Conservation (phyloP, 1,284 basidiomycete species). For the Ceratobasidium sp. region DNA sequence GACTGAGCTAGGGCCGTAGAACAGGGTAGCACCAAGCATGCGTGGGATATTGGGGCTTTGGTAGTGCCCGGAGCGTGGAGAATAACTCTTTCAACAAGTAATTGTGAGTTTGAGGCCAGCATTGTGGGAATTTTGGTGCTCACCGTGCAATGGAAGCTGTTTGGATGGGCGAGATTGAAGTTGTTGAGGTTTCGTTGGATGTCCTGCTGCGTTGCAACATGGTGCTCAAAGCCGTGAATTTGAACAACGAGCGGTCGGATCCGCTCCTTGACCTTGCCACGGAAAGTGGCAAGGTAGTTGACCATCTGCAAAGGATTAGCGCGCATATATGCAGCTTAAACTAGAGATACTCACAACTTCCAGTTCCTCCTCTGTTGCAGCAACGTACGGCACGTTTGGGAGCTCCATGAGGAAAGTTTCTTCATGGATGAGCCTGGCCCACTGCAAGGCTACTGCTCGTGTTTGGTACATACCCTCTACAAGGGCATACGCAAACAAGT, state of each 20-base stretch:
- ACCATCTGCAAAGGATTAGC: slow-evolving; percentile 11
- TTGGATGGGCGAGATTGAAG: background rate
- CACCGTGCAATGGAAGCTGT: slow-evolving; percentile 28
- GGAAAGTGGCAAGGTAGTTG: slow-evolving; percentile 20
- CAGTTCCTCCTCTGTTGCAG: slow-evolving; percentile 1
- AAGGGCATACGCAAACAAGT: slow-evolving; percentile 17
- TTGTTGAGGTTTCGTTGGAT: slow-evolving; percentile 22
- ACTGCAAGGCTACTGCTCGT: background rate
- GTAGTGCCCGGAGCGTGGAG: slow-evolving; percentile 17
- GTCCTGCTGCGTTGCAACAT: background rate
- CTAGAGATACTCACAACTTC: slow-evolving; percentile 19
- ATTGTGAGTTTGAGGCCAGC: background rate
- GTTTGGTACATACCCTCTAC: slow-evolving; percentile 25
- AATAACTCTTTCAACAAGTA: background rate
- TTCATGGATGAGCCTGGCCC: background rate
- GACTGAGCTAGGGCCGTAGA: slow-evolving; percentile 1
- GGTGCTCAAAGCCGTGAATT: background rate
- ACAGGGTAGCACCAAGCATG: slow-evolving; percentile 5
- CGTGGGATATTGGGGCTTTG: background rate
- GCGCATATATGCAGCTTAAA: no score
- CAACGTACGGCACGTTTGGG: background rate
- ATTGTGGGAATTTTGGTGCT: no score
- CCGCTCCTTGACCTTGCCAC: slow-evolving; percentile 12
- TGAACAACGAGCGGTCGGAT: background rate
- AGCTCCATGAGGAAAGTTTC: background rate